Evolutionary conservation across 1,139 yeast genomes (phyloP).

Genomic region (Zhuliangozyma blackwelliae): DNA sequence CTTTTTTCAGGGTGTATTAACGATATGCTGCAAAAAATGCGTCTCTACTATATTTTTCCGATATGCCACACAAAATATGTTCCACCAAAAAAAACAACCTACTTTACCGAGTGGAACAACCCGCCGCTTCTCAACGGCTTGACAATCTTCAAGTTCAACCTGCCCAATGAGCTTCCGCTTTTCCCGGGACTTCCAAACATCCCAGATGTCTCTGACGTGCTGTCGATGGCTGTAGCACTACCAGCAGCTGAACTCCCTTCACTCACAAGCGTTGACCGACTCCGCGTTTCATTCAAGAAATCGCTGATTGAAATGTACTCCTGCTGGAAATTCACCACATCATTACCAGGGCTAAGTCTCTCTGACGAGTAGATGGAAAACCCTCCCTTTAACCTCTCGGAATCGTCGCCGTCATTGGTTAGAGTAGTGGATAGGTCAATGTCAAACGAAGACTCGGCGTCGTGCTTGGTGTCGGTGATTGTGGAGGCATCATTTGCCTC

Average conservation of each 20-base stretch:
- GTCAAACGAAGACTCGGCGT: not conserved
- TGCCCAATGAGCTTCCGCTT: conserved; percentile 17
- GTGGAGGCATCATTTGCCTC: not conserved
- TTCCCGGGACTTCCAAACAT: conserved; percentile 5
- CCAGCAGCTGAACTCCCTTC: not conserved
- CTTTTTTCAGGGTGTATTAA: too few relatives aligned
- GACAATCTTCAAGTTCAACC: conserved; percentile 55
- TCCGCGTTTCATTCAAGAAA: conserved; percentile 9
- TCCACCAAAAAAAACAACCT: too few relatives aligned
- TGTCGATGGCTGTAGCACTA: not conserved
- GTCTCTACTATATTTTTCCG: too few relatives aligned
- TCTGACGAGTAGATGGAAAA: conserved; percentile 8
- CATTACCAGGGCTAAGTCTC: not conserved
- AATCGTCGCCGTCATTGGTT: not conserved
- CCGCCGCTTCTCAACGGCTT: conserved; percentile 64
- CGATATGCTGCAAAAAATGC: too few relatives aligned
- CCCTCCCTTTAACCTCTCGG: conserved; percentile 2
- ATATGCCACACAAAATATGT: too few relatives aligned
- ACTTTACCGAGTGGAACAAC: conserved; percentile 18
- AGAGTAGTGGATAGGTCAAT: not conserved
- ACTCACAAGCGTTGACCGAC: conserved; percentile 4
- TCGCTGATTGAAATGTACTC: conserved; percentile 10
- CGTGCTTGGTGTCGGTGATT: not conserved
- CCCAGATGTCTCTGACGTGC: conserved; percentile 8
- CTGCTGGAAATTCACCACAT: conserved; percentile 7